phyloP scores from a whole-genome alignment of 2,329 filamentous ascomycete genomes.

The Aspergillus ochraceus region DNA sequence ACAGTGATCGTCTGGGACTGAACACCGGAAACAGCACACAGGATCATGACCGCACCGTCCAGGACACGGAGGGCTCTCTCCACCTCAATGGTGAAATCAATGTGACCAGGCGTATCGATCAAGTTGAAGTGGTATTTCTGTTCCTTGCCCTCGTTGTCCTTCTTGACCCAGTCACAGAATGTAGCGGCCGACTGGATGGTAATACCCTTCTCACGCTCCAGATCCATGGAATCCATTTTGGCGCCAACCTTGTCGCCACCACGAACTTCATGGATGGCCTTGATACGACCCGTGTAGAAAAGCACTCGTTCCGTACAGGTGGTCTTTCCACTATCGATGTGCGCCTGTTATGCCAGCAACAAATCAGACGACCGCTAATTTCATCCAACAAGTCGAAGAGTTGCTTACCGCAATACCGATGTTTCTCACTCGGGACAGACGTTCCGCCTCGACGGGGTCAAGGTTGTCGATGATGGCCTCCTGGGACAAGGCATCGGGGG shows the following conservation, averaged over 20 bases:
- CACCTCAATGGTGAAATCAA: conserved; percentile 98
- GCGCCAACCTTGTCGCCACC: conserved; percentile 87
- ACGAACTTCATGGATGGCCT: conserved; percentile 93
- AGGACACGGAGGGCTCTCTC: conserved; percentile 92
- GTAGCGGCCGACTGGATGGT: conserved; percentile 98
- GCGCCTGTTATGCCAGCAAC: conserved; percentile 59
- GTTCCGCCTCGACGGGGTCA: conserved; percentile 72
- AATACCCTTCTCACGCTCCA: conserved; percentile 97
- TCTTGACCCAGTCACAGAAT: conserved; percentile 95
- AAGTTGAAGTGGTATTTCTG: conserved; percentile 96
- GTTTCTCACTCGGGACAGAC: conserved; percentile 82
- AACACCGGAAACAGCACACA: conserved; percentile 95
- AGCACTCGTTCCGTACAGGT: conserved; percentile 95
- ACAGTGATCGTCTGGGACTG: conserved; percentile 98
- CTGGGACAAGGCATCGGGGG: conserved; percentile 59
- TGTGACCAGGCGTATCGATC: conserved; percentile 97
- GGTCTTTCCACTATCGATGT: conserved; percentile 98
- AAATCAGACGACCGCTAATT: background rate
- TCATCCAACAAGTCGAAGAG: background rate
- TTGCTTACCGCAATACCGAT: conserved; percentile 88
- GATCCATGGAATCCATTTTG: conserved; percentile 99
- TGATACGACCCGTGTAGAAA: conserved; percentile 97
- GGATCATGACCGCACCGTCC: conserved; percentile 96
- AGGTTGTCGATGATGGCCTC: conserved; percentile 76
- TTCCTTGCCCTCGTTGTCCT: conserved; percentile 71